A percentile compares a stretch with the other conserved stretches of the same genome.
phyloP scores from a whole-genome alignment of 2,329 filamentous ascomycete genomes.

The Alternaria arbusti region DNA sequence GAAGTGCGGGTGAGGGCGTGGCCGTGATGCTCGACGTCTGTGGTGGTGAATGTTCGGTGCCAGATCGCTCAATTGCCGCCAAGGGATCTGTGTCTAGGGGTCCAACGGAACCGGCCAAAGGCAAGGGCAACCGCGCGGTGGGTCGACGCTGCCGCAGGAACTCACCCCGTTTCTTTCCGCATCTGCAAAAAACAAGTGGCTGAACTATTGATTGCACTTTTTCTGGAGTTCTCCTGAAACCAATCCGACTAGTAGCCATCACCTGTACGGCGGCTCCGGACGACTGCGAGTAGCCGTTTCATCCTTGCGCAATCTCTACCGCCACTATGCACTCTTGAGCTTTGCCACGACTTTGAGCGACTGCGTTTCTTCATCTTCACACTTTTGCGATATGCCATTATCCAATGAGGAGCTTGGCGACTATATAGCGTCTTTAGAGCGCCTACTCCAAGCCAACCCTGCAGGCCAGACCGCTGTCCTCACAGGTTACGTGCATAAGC shows the following conservation, averaged over 20 bases:
- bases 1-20: conserved; percentile 8
- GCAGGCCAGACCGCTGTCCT: conserved; percentile 22
- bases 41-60: conserved; percentile 26
- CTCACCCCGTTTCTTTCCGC: conserved; percentile 8
- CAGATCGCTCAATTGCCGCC: conserved; percentile 37
- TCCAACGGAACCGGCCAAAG: conserved; percentile 24
- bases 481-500: conserved; percentile 18
- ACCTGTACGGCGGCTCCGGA: not conserved
- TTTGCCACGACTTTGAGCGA: conserved; percentile 5
- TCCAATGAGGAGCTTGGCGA: conserved; percentile 23
- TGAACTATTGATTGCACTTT: conserved; percentile 14
- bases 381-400: conserved; percentile 20
- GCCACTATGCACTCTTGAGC: conserved; percentile 19
- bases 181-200: conserved; percentile 11
- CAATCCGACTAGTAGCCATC: not conserved
- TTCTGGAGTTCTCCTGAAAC: not conserved
- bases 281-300: conserved; percentile 2
- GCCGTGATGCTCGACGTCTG: conserved; percentile 17
- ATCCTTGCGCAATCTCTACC: conserved; percentile 1
- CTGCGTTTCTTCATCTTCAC: conserved; percentile 8
- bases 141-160: conserved; percentile 12
- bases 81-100: conserved; percentile 30
- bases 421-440: conserved; percentile 24
- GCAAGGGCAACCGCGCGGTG: conserved; percentile 16
- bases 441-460: conserved; percentile 21